These are phyloP conservation scores for Suhomyces panamericanus DNA, from an alignment of 1,139 yeast species.

Conservation along the genomic window DNA sequence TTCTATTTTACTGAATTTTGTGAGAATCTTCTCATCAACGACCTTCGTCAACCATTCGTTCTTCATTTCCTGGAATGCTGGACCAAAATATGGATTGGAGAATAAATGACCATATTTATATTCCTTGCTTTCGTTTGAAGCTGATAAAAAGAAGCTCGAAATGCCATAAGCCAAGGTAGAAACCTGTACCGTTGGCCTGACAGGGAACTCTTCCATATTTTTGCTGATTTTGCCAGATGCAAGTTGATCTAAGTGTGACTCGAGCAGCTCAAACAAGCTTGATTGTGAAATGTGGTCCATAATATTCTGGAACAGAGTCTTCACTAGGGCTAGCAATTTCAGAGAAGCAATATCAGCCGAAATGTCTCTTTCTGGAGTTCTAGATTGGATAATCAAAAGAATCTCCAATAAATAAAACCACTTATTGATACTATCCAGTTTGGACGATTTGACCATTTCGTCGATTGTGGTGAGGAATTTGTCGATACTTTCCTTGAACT, in stretches of 20 bases:
- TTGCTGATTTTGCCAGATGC: background rate
- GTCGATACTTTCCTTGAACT: constrained; percentile 13
- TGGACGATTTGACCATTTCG: background rate
- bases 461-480: constrained; percentile 4
- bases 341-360: background rate
- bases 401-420: constrained; percentile 11
- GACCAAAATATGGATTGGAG: constrained; percentile 13
- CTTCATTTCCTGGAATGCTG: constrained; percentile 25
- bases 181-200: constrained; percentile 29
- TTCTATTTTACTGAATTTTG: background rate
- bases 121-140: constrained; percentile 3
- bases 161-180: constrained; percentile 25
- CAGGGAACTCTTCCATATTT: constrained; percentile 16
- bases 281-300: constrained; percentile 4
- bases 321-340: constrained; percentile 1
- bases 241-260: background rate
- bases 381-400: constrained; percentile 9
- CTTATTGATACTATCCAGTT: background rate
- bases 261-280: background rate
- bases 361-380: constrained; percentile 2
- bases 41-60: constrained; percentile 29
- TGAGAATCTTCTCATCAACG: constrained; percentile 7
- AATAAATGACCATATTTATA: constrained; percentile 27
- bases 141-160: constrained; percentile 19
- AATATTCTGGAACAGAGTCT: constrained; percentile 8